Evolutionary conservation across 805 yeast species (phyloP).

Genomic region (Starmerella bombicola): DNA sequence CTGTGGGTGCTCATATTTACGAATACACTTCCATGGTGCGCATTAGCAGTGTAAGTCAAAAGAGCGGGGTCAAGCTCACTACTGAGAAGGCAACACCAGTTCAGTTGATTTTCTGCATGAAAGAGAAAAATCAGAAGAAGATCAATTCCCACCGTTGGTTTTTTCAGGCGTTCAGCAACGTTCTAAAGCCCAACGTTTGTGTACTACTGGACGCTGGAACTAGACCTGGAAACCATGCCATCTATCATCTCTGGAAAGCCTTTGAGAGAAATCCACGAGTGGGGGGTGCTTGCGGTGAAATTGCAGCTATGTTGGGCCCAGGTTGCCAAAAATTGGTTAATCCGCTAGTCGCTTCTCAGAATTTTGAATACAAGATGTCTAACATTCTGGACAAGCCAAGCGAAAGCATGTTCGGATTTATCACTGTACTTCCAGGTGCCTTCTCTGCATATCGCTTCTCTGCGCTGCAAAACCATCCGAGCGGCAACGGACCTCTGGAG

Average conservation of each 20-base stretch:
- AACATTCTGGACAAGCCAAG: constrained; percentile 91
- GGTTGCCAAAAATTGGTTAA: constrained; percentile 46
- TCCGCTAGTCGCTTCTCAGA: constrained; percentile 91
- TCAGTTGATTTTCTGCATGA: constrained; percentile 77
- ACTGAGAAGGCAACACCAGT: constrained; percentile 63
- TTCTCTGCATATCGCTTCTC: constrained; percentile 84
- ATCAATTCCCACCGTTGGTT: constrained; percentile 97
- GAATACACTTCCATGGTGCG: constrained; percentile 92
- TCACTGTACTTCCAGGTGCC: constrained; percentile 91
- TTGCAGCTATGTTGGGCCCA: constrained; percentile 69
- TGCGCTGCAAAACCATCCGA: constrained; percentile 53
- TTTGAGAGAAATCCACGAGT: constrained; percentile 64
- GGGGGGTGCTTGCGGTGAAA: constrained; percentile 98
- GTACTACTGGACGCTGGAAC: constrained; percentile 90
- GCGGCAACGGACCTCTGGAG: constrained; percentile 75
- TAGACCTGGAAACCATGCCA: constrained; percentile 69
- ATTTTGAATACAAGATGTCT: constrained; percentile 91
- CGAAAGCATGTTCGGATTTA: constrained; percentile 89
- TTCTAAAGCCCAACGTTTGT: constrained; percentile 69
- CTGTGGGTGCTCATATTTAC: constrained; percentile 76
- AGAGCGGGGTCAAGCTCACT: constrained; percentile 44
- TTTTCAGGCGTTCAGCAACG: constrained; percentile 78
- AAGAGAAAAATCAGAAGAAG: constrained; percentile 78
- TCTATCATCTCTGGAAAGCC: constrained; percentile 81
- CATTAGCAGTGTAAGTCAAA: constrained; percentile 50